These are phyloP conservation scores for Auxenochlorella pyrenoidosa DNA, from an alignment of 139 green algal genomes.

Conservation along the genomic window DNA sequence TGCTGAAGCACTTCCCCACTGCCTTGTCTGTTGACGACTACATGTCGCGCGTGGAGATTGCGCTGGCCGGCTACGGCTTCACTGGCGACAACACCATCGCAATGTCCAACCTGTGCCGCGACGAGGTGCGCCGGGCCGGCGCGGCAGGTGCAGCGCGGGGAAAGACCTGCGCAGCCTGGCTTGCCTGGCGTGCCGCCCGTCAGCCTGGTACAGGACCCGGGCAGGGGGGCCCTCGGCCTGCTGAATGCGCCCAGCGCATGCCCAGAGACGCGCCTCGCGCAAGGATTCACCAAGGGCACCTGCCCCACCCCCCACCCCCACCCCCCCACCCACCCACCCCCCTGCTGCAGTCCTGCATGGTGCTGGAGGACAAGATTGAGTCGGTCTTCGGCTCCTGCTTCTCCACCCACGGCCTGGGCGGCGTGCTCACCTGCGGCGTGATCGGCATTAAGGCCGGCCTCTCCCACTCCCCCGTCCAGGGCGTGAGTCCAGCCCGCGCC, in stretches of 20 bases:
- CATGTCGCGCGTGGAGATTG: slow-evolving; percentile 75
- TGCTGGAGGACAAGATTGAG: slow-evolving; percentile 17
- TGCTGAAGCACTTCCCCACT: slow-evolving; percentile 68
- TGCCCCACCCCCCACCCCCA: too few relatives aligned
- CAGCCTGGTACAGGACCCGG: too few relatives aligned
- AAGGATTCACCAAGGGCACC: too few relatives aligned
- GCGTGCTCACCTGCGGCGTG: slow-evolving; percentile 84
- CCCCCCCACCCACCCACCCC: too few relatives aligned
- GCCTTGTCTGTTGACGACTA: slow-evolving; percentile 82
- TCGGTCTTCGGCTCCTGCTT: slow-evolving; percentile 52
- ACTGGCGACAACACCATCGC: slow-evolving; percentile 84
- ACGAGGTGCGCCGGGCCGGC: slow-evolving; percentile 59
- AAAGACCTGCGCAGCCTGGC: too few relatives aligned
- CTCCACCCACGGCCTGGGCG: slow-evolving; percentile 88
- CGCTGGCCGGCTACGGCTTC: slow-evolving; percentile 76
- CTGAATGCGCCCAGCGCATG: too few relatives aligned
- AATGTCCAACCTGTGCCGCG: slow-evolving; percentile 86
- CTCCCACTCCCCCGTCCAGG: slow-evolving; percentile 23
- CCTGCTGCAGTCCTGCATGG: too few relatives aligned
- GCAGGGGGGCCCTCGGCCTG: too few relatives aligned
- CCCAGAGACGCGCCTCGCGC: too few relatives aligned
- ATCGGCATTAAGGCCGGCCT: slow-evolving; percentile 69
- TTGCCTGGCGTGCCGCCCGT: too few relatives aligned
- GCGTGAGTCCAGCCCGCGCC: neutral
- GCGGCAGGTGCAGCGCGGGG: too few relatives aligned